These are phyloP conservation scores for Panicum virgatum DNA, from an alignment of 202 grass and related monocot species.

Conservation along the genomic window DNA sequence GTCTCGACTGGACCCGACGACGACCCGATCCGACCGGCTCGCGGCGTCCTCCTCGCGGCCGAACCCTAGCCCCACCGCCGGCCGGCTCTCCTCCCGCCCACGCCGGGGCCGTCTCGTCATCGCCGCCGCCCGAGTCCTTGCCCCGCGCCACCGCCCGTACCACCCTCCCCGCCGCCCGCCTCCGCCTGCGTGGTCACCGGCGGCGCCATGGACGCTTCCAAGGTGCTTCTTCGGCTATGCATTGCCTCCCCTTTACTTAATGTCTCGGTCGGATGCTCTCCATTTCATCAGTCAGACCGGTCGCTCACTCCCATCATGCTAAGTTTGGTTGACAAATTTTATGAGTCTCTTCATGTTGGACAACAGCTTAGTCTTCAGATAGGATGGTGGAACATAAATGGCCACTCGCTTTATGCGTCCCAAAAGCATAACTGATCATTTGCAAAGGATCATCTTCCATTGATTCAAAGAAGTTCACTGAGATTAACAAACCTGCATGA, in stretches of 20 bases:
- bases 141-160: background rate
- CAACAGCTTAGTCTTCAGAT: background rate
- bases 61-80: background rate
- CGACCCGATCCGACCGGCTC: background rate
- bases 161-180: background rate
- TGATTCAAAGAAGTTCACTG: background rate
- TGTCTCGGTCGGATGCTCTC: background rate
- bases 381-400: background rate
- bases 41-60: background rate
- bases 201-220: slow-evolving; percentile 16
- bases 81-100: background rate
- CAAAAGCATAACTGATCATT: background rate
- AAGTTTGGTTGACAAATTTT: background rate
- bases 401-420: background rate
- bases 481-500: background rate
- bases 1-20: background rate
- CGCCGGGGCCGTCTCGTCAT: background rate
- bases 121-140: background rate
- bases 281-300: background rate
- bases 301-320: background rate
- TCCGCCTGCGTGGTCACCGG: background rate
- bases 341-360: background rate
- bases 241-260: background rate
- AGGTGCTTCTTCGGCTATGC: background rate
- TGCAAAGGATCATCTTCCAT: background rate